Conservation (phyloP, 2,329 filamentous ascomycete species). For the Pseudopyricularia cyperi region DNA sequence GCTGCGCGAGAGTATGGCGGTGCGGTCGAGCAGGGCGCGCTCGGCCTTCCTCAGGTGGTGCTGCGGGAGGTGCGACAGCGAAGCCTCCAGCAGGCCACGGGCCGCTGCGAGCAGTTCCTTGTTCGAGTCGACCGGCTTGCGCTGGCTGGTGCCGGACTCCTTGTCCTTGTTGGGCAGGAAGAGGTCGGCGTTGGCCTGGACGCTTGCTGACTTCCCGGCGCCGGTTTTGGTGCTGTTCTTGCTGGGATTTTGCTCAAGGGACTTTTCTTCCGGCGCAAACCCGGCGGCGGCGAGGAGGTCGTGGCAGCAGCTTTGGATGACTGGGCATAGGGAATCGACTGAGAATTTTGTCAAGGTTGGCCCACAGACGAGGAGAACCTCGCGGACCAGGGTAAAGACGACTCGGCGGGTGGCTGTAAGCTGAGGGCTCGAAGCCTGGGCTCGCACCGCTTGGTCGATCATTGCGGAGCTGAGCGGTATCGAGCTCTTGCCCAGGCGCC, state of each 20-base stretch:
- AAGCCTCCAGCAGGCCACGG: slow-evolving; percentile 42
- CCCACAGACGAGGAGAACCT: slow-evolving; percentile 49
- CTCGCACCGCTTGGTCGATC: slow-evolving; percentile 58
- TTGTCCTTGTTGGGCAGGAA: slow-evolving; percentile 41
- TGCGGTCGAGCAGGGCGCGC: slow-evolving; percentile 67
- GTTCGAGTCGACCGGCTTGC: slow-evolving; percentile 18
- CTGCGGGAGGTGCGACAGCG: slow-evolving; percentile 52
- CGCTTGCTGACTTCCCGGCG: slow-evolving; percentile 10
- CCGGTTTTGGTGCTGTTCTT: slow-evolving; percentile 1
- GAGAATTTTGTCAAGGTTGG: slow-evolving; percentile 52
- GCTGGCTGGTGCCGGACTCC: background rate
- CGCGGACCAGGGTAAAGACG: slow-evolving; percentile 45
- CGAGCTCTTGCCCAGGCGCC: slow-evolving; percentile 43
- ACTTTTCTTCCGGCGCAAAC: slow-evolving; percentile 18
- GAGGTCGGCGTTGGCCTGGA: slow-evolving; percentile 52
- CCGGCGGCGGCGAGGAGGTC: slow-evolving; percentile 52
- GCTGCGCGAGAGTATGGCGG: slow-evolving; percentile 58
- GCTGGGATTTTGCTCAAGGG: slow-evolving; percentile 3
- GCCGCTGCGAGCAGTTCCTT: slow-evolving; percentile 43
- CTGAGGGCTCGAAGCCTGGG: slow-evolving; percentile 47
- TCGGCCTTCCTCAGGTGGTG: slow-evolving; percentile 55
- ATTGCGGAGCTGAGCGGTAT: slow-evolving; percentile 49
- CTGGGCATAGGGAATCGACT: slow-evolving; percentile 45
- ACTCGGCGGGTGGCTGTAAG: slow-evolving; percentile 35
- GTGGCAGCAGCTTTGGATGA: slow-evolving; percentile 58